A percentile compares a stretch with the other conserved stretches of the same genome.
phyloP scores from a whole-genome alignment of 768 basidiomycete genomes.

The Hypholoma fasciculare region DNA sequence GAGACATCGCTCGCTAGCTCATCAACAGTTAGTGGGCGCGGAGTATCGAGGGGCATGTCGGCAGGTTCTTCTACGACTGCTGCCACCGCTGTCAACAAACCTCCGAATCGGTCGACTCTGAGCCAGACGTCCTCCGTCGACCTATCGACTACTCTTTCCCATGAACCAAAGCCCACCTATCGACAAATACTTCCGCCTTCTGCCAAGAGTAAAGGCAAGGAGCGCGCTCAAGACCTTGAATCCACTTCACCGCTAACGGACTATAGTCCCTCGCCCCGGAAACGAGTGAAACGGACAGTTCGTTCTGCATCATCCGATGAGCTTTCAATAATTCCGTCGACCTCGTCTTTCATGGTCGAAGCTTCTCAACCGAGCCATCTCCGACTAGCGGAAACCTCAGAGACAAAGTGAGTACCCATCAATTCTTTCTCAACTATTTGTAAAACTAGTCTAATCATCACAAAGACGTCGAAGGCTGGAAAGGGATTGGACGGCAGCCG shows the following conservation, averaged over 20 bases:
- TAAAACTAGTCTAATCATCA: not conserved
- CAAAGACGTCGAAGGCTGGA: conserved; percentile 25
- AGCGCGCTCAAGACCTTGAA: not conserved
- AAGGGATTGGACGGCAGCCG: conserved; percentile 34
- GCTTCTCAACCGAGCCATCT: not conserved
- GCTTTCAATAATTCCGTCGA: not conserved
- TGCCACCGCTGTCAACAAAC: not conserved
- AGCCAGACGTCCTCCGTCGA: not conserved
- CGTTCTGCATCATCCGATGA: not conserved
- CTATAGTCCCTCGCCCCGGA: not conserved
- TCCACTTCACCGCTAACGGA: not conserved
- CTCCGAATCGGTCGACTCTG: not conserved
- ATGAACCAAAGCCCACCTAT: not conserved
- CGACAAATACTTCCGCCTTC: no score
- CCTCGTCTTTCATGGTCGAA: not conserved
- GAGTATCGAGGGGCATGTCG: conserved; percentile 7
- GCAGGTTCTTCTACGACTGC: conserved; percentile 8
- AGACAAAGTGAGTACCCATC: not conserved
- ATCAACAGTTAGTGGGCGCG: not conserved
- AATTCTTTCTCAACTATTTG: not conserved
- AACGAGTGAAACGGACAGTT: not conserved
- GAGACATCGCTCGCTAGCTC: conserved; percentile 16
- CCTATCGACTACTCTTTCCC: not conserved
- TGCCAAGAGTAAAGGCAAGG: conserved; percentile 4
- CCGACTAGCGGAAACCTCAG: not conserved